These are phyloP conservation scores for Dactylellina leptospora DNA, from an alignment of 2,329 filamentous ascomycete species.

Conservation along the genomic window DNA sequence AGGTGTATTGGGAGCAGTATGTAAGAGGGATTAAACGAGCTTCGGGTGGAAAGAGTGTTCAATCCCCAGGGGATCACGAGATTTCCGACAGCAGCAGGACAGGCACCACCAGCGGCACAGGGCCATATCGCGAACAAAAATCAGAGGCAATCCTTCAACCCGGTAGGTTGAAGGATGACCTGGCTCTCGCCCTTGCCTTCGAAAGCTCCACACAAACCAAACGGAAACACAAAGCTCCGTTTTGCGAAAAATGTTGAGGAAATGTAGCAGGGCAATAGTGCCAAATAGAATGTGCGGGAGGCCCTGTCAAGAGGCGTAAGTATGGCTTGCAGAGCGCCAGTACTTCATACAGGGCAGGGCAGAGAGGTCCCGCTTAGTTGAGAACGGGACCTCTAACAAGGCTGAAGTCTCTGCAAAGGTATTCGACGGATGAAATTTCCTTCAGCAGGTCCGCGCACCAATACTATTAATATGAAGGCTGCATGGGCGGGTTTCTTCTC, in stretches of 20 bases:
- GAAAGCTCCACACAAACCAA: constrained; percentile 13
- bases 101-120: background rate
- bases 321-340: constrained; percentile 17
- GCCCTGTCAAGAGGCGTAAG: constrained; percentile 24
- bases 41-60: constrained; percentile 3
- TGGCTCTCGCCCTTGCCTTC: constrained; percentile 35
- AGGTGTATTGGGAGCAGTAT: constrained; percentile 12
- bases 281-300: background rate
- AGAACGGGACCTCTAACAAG: background rate
- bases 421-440: background rate
- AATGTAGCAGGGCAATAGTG: background rate
- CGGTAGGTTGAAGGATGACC: constrained; percentile 20
- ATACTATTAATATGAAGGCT: too few species aligned
- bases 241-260: constrained; percentile 9
- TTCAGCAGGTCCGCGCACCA: too few species aligned
- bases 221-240: constrained; percentile 20
- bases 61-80: constrained; percentile 41
- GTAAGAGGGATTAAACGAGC: constrained; percentile 24
- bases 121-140: background rate
- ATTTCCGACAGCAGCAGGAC: background rate
- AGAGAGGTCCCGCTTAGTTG: constrained; percentile 13
- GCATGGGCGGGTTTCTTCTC: too few species aligned
- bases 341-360: constrained; percentile 13
- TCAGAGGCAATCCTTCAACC: constrained; percentile 7
- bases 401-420: background rate